Conservation (phyloP, 2,329 filamentous ascomycete species). For the Hymenoscyphus occultus region DNA sequence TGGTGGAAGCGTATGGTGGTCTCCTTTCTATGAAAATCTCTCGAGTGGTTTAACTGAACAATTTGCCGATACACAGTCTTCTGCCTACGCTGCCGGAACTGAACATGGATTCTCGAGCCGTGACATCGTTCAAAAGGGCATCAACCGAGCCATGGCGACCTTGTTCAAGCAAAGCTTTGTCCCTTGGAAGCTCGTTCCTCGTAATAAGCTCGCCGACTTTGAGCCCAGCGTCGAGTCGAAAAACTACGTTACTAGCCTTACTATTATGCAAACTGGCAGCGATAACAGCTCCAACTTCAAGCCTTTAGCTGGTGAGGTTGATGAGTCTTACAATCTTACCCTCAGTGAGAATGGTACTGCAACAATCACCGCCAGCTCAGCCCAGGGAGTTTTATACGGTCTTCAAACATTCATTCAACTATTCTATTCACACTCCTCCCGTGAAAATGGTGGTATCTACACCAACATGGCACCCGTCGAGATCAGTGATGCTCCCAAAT, state of each 20-base stretch:
- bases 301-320: slow-evolving; percentile 59
- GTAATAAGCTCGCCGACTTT: slow-evolving; percentile 54
- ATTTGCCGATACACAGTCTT: slow-evolving; percentile 24
- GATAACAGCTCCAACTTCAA: slow-evolving; percentile 56
- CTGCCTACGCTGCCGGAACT: slow-evolving; percentile 14
- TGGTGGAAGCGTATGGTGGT: slow-evolving; percentile 52
- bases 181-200: slow-evolving; percentile 73
- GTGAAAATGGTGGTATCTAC: slow-evolving; percentile 54
- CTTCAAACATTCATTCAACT: slow-evolving; percentile 76
- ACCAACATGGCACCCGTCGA: slow-evolving; percentile 66
- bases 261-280: slow-evolving; percentile 56
- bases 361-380: slow-evolving; percentile 61
- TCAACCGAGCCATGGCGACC: slow-evolving; percentile 57
- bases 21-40: slow-evolving; percentile 34
- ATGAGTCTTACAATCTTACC: slow-evolving; percentile 72
- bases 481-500: slow-evolving; percentile 72
- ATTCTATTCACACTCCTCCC: slow-evolving; percentile 68
- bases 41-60: slow-evolving; percentile 30
- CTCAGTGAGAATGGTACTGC: slow-evolving; percentile 57
- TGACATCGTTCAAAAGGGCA: slow-evolving; percentile 53
- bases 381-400: slow-evolving; percentile 67
- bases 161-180: slow-evolving; percentile 69
- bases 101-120: slow-evolving; percentile 39
- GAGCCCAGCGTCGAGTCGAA: slow-evolving; percentile 55
- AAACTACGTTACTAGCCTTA: slow-evolving; percentile 55